Conservation (phyloP, 2,329 filamentous ascomycete species). For the Trichophaea hybrida region DNA sequence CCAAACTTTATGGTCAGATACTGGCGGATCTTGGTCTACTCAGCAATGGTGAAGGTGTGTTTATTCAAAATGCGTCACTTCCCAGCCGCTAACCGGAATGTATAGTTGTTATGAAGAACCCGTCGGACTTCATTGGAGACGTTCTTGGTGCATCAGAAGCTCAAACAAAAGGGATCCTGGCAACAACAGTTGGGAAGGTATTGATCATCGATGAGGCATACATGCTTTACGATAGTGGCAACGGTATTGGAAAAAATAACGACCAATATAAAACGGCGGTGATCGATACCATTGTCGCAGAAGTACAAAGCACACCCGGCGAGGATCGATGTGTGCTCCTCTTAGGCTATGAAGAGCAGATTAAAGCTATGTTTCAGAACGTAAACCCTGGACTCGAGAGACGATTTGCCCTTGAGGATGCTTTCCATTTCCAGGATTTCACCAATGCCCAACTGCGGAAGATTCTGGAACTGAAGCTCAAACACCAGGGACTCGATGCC, state of each 20-base stretch:
- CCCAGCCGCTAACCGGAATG: constrained; percentile 14
- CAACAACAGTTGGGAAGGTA: constrained; percentile 52
- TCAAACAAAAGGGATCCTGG: constrained; percentile 57
- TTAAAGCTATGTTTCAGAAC: constrained; percentile 57
- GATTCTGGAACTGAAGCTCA: constrained; percentile 51
- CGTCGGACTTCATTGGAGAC: constrained; percentile 55
- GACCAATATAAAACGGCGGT: constrained; percentile 48
- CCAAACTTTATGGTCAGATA: constrained; percentile 55
- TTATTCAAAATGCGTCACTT: background rate
- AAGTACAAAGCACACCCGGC: constrained; percentile 53
- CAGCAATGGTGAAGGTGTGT: constrained; percentile 49
- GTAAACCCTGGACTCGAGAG: constrained; percentile 54
- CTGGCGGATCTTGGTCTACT: constrained; percentile 52
- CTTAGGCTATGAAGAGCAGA: constrained; percentile 53
- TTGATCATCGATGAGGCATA: constrained; percentile 71
- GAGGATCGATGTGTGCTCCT: constrained; percentile 60
- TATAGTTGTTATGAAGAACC: constrained; percentile 53
- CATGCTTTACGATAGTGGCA: constrained; percentile 38
- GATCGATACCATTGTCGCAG: constrained; percentile 58
- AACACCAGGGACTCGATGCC: constrained; percentile 39
- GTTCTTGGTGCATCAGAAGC: constrained; percentile 51
- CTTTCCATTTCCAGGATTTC: constrained; percentile 57
- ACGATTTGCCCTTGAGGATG: constrained; percentile 48
- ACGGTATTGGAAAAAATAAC: constrained; percentile 28
- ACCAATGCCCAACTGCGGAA: constrained; percentile 40